Base-by-base conservation (phyloP, 176 grass and related monocot genomes). In the Avena sativa region DNA sequence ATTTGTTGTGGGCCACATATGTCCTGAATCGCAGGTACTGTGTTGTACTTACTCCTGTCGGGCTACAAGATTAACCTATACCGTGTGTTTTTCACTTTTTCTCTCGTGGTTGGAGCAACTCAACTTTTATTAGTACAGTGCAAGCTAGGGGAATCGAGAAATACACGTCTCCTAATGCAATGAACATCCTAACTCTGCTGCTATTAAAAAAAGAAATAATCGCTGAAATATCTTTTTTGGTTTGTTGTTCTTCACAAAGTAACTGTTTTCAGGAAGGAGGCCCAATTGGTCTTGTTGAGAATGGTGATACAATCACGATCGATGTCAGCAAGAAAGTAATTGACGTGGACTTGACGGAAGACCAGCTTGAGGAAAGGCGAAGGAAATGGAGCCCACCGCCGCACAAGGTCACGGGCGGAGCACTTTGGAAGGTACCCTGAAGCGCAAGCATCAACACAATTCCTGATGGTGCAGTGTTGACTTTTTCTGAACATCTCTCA, bases 1-100 rank as follows among this genome's bases (percentile, higher is more conserved):
- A 76, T 98, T 95, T 92, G 96, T 98, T 83, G 96, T 98, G 36
- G 96, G 96, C 19, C 93, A 98, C 90, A 91, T 98, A 86, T 98
- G 96, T 70, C 96, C 96, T 67, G 96, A 98, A 94, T 87, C 96
- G 82, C 96, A 98, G 92, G 96, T 98, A 88, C 57, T 79, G 68
- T 23, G 0, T 44, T 86, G 21, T 52, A 79, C 38, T 76, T 76
- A 72, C 53, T 78, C 52, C 11, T 58, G 66, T 26, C 74, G 74
- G 51, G 51, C 0, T 79, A 48, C 16, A 77, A 77, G 19, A 40
- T 16, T 34, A 62, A 49, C 25, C 8, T 40, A 25, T 82, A 17
- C 6, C 20, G 63, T 38, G 17, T 63, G 28, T 13, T 88, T 87
- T 79, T 20, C 30, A 79, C 4, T 32, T 78, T 53, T 74, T 67